Evolutionary conservation across 805 yeast species (phyloP).

Genomic region (Candida methanosorbosa): DNA sequence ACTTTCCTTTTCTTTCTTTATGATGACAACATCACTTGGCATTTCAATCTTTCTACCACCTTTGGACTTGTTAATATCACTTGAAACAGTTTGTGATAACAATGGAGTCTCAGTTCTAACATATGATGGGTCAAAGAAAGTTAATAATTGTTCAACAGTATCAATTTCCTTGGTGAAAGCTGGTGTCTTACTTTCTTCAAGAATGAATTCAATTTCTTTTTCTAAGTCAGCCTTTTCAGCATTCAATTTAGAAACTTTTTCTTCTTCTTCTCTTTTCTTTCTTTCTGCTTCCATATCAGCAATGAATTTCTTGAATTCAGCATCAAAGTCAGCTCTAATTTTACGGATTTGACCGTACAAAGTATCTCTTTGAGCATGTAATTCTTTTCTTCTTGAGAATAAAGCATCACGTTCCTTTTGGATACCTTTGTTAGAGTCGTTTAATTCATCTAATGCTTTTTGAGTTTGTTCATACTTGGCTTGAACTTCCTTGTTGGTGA

Average conservation of each 20-base stretch:
- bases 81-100: neutral
- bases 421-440: constrained; percentile 47
- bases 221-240: constrained; percentile 40
- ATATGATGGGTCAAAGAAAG: constrained; percentile 70
- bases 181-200: constrained; percentile 64
- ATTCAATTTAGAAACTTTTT: constrained; percentile 42
- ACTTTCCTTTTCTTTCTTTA: constrained; percentile 52
- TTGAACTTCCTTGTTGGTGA: constrained; percentile 57
- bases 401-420: constrained; percentile 59
- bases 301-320: constrained; percentile 64
- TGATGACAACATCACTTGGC: constrained; percentile 56
- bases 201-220: constrained; percentile 59
- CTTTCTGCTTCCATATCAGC: constrained; percentile 60
- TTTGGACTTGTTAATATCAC: constrained; percentile 1
- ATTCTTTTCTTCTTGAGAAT: constrained; percentile 55
- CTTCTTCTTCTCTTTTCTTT: constrained; percentile 60
- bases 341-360: constrained; percentile 58
- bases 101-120: constrained; percentile 40
- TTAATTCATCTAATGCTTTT: constrained; percentile 61
- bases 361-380: constrained; percentile 61
- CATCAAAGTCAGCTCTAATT: constrained; percentile 67
- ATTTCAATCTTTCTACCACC: constrained; percentile 44
- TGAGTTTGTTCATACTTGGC: constrained; percentile 61
- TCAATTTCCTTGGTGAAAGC: constrained; percentile 78
- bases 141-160: constrained; percentile 63